These are phyloP conservation scores for Coniochaeta hoffmannii DNA, from an alignment of 2,329 filamentous ascomycete genomes.

Conservation along the genomic window DNA sequence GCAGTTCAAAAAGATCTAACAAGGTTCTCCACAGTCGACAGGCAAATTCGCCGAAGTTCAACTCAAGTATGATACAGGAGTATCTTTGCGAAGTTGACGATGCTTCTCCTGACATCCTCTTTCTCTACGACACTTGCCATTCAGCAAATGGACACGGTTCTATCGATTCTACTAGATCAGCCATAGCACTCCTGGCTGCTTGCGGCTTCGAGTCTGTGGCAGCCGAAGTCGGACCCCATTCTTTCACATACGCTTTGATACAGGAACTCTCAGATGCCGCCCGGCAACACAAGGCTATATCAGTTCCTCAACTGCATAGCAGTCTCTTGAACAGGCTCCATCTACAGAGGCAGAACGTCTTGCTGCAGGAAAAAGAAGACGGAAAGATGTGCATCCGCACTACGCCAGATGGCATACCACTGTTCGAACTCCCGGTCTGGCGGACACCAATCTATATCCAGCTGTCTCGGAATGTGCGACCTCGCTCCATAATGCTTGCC, in stretches of 20 bases:
- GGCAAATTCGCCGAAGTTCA: slow-evolving; percentile 7
- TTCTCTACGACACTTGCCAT: slow-evolving; percentile 33
- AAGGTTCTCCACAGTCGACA: slow-evolving; percentile 1
- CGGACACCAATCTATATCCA: slow-evolving; percentile 7
- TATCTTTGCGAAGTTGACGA: slow-evolving; percentile 8
- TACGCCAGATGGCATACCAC: slow-evolving; percentile 6
- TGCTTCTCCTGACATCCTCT: slow-evolving; percentile 17
- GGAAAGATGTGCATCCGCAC: slow-evolving; percentile 7
- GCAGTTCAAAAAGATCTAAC: not conserved
- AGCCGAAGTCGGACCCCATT: slow-evolving; percentile 15
- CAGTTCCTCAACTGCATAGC: slow-evolving; percentile 10
- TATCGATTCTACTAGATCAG: slow-evolving; percentile 42
- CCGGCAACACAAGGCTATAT: slow-evolving; percentile 7
- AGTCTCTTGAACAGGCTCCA: slow-evolving; percentile 10
- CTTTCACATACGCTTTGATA: slow-evolving; percentile 9
- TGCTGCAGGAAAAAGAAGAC: not conserved
- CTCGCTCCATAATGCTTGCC: slow-evolving; percentile 9
- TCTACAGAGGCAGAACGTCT: slow-evolving; percentile 4
- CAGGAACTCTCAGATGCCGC: slow-evolving; percentile 12
- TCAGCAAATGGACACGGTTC: slow-evolving; percentile 11
- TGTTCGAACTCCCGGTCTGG: slow-evolving; percentile 7
- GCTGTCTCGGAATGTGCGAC: slow-evolving; percentile 2
- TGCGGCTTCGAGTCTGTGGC: slow-evolving; percentile 47
- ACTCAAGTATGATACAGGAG: slow-evolving; percentile 10
- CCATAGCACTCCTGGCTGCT: slow-evolving; percentile 37